Conservation (phyloP, 495 filamentous ascomycete species). For the Penicillium lagena region DNA sequence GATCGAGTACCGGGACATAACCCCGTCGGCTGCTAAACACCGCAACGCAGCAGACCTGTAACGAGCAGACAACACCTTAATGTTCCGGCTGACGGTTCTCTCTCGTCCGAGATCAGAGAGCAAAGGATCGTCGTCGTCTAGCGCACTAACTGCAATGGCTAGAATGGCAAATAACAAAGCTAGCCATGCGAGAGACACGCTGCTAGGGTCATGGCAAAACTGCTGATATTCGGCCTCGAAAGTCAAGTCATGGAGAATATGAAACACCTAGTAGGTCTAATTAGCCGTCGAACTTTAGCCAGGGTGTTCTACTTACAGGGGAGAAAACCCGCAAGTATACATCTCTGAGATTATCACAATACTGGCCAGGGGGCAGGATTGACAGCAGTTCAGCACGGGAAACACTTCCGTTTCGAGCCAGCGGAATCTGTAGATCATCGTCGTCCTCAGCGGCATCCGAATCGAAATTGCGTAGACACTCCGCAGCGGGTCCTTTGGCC, state of each 20-base stretch:
- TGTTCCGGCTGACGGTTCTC: constrained; percentile 33
- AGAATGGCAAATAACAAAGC: constrained; percentile 40
- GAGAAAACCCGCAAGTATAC: constrained; percentile 37
- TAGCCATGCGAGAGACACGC: constrained; percentile 35
- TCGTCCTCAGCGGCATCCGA: constrained; percentile 30
- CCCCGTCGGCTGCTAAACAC: constrained; percentile 37
- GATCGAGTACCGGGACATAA: constrained; percentile 38
- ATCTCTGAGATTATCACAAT: constrained; percentile 34
- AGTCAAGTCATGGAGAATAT: constrained; percentile 43
- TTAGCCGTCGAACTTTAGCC: neutral
- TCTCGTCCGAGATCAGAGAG: constrained; percentile 37
- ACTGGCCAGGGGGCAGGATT: constrained; percentile 29
- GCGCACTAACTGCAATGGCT: constrained; percentile 35
- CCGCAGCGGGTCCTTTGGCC: constrained; percentile 18
- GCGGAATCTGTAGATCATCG: constrained; percentile 31
- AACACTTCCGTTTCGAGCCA: constrained; percentile 20
- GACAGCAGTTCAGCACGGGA: constrained; percentile 26
- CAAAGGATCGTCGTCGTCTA: constrained; percentile 37
- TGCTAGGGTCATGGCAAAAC: constrained; percentile 36
- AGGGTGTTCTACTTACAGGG: constrained; percentile 17
- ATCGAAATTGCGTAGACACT: constrained; percentile 21
- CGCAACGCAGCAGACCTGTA: constrained; percentile 40
- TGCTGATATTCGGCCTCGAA: constrained; percentile 42
- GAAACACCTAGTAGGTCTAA: constrained; percentile 20
- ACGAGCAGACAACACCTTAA: constrained; percentile 31